phyloP scores from a whole-genome alignment of 2,329 filamentous ascomycete genomes.

The Alternaria triticina region DNA sequence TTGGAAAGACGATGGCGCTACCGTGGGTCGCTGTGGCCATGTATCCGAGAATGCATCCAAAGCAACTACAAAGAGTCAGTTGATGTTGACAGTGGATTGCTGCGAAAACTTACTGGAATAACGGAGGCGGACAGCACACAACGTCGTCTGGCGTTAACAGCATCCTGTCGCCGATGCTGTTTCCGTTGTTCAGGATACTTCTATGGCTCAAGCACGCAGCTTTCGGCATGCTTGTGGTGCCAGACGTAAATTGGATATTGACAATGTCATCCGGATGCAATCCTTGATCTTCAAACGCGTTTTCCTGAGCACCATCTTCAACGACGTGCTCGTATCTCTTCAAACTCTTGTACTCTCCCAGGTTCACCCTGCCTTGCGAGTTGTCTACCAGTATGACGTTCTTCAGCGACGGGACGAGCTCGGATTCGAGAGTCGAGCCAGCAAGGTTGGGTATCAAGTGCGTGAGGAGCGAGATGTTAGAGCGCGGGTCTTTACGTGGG shows the following conservation, averaged over 20 bases:
- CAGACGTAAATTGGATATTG: conserved; percentile 97
- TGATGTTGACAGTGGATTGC: not conserved
- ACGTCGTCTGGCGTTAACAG: conserved; percentile 74
- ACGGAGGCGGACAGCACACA: conserved; percentile 67
- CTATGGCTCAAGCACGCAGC: conserved; percentile 87
- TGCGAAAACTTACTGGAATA: conserved; percentile 52
- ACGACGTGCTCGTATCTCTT: conserved; percentile 55
- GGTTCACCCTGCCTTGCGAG: conserved; percentile 61
- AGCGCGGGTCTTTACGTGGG: conserved; percentile 66
- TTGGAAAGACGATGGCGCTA: conserved; percentile 81
- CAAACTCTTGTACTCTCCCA: conserved; percentile 38
- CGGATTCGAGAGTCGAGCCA: conserved; percentile 56
- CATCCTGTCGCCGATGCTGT: conserved; percentile 85
- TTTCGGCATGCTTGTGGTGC: conserved; percentile 90
- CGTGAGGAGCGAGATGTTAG: conserved; percentile 64
- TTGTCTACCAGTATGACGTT: conserved; percentile 83
- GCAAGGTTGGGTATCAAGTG: conserved; percentile 59
- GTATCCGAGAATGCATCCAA: conserved; percentile 90
- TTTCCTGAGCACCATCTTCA: conserved; percentile 52
- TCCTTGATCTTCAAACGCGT: conserved; percentile 55
- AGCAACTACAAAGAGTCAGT: conserved; percentile 63
- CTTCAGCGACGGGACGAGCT: conserved; percentile 70
- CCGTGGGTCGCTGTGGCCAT: conserved; percentile 92
- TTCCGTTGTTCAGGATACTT: conserved; percentile 91
- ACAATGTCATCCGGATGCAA: conserved; percentile 72